Conservation (phyloP, 228 moss, liverwort and hornwort species). For the Sphagnum fallax region DNA sequence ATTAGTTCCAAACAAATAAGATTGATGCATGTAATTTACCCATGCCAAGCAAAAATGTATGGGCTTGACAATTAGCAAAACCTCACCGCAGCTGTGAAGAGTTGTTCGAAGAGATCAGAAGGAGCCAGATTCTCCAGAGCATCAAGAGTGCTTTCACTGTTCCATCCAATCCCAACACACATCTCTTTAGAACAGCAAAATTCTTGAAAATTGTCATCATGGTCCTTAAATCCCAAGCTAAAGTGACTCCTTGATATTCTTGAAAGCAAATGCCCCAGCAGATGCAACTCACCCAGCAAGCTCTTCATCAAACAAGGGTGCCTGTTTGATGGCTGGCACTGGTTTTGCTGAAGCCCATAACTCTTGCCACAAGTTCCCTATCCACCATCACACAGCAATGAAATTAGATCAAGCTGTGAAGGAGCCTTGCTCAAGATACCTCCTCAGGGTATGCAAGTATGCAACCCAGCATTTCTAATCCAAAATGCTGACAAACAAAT, state of each 20-base stretch:
- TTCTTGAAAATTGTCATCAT: no score
- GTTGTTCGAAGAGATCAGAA: conserved; percentile 72
- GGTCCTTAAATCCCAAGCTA: no score
- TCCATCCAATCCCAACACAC: neutral
- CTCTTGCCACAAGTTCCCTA: conserved; percentile 96
- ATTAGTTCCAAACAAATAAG: no score
- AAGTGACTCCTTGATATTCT: no score
- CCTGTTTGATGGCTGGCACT: conserved; percentile 85
- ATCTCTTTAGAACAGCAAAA: neutral
- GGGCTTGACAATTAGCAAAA: neutral
- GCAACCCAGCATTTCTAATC: no score
- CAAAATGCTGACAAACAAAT: no score
- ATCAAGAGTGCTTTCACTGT: conserved; percentile 90
- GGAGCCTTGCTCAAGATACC: no score
- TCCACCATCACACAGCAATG: neutral
- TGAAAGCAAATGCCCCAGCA: no score
- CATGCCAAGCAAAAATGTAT: no score
- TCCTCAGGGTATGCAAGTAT: no score
- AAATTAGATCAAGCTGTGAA: no score
- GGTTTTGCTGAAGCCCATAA: conserved; percentile 85
- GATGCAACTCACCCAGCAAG: conserved; percentile 60
- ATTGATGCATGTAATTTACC: no score
- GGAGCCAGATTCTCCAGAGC: conserved; percentile 66
- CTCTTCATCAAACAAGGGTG: conserved; percentile 95
- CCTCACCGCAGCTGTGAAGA: conserved; percentile 73